Evolutionary conservation across 306 rosid species (phyloP).

Genomic region (Citrullus amarus): DNA sequence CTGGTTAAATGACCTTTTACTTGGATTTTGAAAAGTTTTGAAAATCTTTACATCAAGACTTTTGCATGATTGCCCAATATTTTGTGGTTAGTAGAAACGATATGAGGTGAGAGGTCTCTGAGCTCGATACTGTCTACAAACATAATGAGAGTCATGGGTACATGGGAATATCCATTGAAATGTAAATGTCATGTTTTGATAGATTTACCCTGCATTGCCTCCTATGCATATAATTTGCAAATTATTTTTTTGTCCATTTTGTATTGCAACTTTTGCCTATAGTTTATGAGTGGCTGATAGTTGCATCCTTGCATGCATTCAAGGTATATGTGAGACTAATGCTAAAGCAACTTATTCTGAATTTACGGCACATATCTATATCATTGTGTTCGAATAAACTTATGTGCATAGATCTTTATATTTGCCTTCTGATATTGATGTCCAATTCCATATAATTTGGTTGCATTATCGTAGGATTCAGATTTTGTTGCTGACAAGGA

Average conservation of each 20-base stretch:
- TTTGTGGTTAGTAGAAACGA: background rate
- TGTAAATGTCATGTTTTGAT: background rate
- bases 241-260: background rate
- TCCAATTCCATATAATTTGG: conserved; percentile 5
- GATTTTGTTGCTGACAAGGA: conserved; percentile 81
- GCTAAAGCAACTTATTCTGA: background rate
- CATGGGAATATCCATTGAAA: background rate
- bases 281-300: background rate
- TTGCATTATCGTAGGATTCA: conserved; percentile 46
- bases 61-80: background rate
- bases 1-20: background rate
- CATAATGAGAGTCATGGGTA: background rate
- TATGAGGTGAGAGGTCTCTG: background rate
- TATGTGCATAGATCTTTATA: background rate
- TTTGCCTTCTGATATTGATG: background rate
- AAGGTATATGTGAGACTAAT: background rate
- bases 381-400: background rate
- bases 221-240: background rate
- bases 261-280: background rate
- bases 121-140: background rate
- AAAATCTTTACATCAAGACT: background rate
- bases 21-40: background rate
- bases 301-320: background rate
- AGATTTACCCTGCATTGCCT: background rate
- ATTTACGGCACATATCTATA: background rate